Evolutionary conservation across 768 basidiomycete species (phyloP).

Genomic region (Tulasnella sp.): DNA sequence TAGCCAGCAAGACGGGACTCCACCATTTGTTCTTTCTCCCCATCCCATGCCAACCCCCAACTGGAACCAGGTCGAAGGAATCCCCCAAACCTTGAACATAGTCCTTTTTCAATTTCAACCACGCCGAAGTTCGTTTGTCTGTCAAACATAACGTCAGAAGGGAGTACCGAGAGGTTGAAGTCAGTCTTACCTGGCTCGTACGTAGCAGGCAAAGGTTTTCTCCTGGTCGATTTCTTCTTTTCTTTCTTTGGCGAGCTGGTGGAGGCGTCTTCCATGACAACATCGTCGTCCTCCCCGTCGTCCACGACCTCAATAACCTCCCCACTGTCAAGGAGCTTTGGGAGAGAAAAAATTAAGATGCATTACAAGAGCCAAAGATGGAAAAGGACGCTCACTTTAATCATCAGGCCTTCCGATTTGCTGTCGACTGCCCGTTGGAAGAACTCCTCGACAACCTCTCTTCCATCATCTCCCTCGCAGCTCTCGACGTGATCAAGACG

Average conservation of each 20-base stretch:
- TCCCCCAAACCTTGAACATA: conserved; percentile 68
- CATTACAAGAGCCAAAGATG: neutral
- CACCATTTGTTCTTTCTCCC: conserved; percentile 90
- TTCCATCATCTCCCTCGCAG: conserved; percentile 59
- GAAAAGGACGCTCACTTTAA: conserved; percentile 57
- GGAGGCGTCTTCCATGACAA: neutral
- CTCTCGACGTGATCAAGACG: conserved; percentile 70
- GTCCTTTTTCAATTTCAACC: conserved; percentile 92
- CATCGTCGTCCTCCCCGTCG: conserved; percentile 14
- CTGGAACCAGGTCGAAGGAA: conserved; percentile 42
- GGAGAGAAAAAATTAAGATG: conserved; percentile 27
- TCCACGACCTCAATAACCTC: conserved; percentile 38
- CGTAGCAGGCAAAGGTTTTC: conserved; percentile 72
- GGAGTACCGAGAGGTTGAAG: neutral
- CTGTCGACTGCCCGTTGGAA: conserved; percentile 70
- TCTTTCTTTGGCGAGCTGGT: conserved; percentile 36
- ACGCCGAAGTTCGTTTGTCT: conserved; percentile 80
- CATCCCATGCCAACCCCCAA: conserved; percentile 80
- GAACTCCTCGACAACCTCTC: conserved; percentile 64
- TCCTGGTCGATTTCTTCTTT: conserved; percentile 32
- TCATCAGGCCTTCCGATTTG: conserved; percentile 89
- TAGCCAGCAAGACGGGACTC: conserved; percentile 79
- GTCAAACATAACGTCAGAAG: conserved; percentile 27
- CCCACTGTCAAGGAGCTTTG: conserved; percentile 62
- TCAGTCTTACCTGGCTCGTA: conserved; percentile 64